Base-by-base conservation (phyloP, 306 rosid genomes). In the Crataegus laevigata region DNA sequence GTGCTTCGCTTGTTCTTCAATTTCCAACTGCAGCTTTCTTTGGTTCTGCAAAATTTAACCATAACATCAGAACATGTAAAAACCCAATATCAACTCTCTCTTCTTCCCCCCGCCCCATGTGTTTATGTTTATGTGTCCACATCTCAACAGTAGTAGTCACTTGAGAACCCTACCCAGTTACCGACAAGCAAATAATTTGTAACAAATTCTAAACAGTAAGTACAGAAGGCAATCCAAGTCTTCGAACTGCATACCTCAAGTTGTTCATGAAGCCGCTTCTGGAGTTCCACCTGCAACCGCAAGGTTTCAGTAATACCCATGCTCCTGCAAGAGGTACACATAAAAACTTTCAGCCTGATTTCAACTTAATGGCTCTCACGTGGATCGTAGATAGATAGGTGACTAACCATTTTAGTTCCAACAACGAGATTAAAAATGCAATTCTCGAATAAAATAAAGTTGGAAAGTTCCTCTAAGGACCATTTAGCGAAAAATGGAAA, bases 201-300 rank as follows among this genome's bases (percentile, higher is more conserved):
- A 17, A 67, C n/a, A 45, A 26, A 66, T 63, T 52, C 51, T 32
- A 21, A 59, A 74, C 25, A 40, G 18, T 28, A 68, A 19, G 25
- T 28, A 9, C 24, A 30, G 14, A 57, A 74, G 72, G 55, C 76
- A 68, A 43, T 42, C 42, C 50, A 52, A 15, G 47, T 38, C 66
- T 13, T 68, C 76, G 58, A 66, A 68, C n/a, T 36, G 40, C 83
- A 79, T 78, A 94, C 99, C 97, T 94, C 99, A 36, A 94, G 97
- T 81, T 92, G 99, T 73, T 94, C 99, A 59, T 94, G 99, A 70
- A 94, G 99, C 83, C 88, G 89, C 86, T 94, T 94, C 88, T 94
- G 99, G 84, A 94, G 96, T 75, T 94, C 99, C 88, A 94, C 90
- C 81, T 94, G 99, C 84, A 94, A 83, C 65, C 93, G 86, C 87